Evolutionary conservation across 2,329 filamentous ascomycete species (phyloP).

Genomic region (Bipolaris oryzae): DNA sequence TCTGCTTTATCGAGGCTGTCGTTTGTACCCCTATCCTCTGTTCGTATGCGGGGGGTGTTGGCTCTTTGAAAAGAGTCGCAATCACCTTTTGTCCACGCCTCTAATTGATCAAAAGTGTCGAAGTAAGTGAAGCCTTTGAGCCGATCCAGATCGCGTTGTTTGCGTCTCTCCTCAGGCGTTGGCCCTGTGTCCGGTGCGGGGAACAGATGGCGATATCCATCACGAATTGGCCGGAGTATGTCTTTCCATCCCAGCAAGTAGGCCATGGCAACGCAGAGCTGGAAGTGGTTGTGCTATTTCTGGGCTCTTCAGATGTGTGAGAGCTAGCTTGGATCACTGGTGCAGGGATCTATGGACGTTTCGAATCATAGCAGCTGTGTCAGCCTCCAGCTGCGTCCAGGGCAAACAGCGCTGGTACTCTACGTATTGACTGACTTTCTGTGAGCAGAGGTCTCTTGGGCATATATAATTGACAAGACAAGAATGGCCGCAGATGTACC

Average conservation of each 20-base stretch:
- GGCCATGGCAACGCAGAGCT: conserved; percentile 23
- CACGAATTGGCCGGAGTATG: conserved; percentile 47
- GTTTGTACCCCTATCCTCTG: conserved; percentile 8
- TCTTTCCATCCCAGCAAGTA: conserved; percentile 46
- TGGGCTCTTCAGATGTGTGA: neutral
- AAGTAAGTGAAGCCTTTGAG: conserved; percentile 51
- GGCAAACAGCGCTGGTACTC: neutral
- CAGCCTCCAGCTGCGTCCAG: neutral
- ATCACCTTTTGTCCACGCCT: conserved; percentile 39
- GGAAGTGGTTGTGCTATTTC: neutral
- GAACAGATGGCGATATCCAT: conserved; percentile 48
- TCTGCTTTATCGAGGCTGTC: conserved; percentile 22
- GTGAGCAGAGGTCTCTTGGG: neutral
- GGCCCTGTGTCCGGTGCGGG: conserved; percentile 43
- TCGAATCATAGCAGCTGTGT: neutral
- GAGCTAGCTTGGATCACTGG: neutral
- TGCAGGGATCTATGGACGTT: neutral
- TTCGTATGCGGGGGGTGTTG: conserved; percentile 47
- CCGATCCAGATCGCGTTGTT: conserved; percentile 38
- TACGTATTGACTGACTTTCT: neutral
- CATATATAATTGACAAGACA: neutral
- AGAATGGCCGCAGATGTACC: neutral
- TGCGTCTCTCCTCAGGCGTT: conserved; percentile 41
- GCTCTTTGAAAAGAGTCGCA: conserved; percentile 47
- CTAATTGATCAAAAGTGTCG: conserved; percentile 49